Conservation (phyloP, 345 rosid genomes). For the Geranium brycei region DNA sequence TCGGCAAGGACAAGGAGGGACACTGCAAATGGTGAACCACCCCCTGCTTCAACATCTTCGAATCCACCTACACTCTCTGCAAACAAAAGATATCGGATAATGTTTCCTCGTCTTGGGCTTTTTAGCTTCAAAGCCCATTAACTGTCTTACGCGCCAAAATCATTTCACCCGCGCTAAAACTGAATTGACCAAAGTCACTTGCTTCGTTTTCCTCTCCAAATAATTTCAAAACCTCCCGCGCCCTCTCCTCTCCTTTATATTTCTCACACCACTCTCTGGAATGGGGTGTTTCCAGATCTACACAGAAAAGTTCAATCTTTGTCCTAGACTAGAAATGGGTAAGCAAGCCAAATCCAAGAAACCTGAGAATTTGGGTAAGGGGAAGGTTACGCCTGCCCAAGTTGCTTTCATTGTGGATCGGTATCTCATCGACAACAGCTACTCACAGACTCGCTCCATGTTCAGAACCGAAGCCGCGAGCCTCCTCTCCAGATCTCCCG, state of each 20-base stretch:
- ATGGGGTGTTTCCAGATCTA: too few species aligned
- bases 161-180: neutral
- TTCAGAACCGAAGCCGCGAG: constrained; percentile 63
- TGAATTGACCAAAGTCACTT: too few species aligned
- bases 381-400: constrained; percentile 62
- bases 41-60: too few species aligned
- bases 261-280: neutral
- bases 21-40: too few species aligned
- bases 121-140: too few species aligned
- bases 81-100: too few species aligned
- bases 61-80: constrained; percentile 59
- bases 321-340: constrained; percentile 26
- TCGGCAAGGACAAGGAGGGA: constrained; percentile 23
- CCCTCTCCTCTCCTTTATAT: neutral
- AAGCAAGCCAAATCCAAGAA: constrained; percentile 37
- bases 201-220: neutral
- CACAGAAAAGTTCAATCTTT: too few species aligned
- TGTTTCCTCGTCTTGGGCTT: too few species aligned
- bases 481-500: constrained; percentile 55
- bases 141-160: neutral
- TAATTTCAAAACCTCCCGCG: neutral
- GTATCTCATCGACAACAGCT: constrained; percentile 62
- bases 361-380: constrained; percentile 33
- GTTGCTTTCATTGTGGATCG: constrained; percentile 77
- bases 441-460: constrained; percentile 35